Percentiles rank a stretch among this genome's conserved stretches.
These are phyloP conservation scores for Pilatotrama ljubarskyi DNA, from an alignment of 768 basidiomycete species.

Conservation along the genomic window DNA sequence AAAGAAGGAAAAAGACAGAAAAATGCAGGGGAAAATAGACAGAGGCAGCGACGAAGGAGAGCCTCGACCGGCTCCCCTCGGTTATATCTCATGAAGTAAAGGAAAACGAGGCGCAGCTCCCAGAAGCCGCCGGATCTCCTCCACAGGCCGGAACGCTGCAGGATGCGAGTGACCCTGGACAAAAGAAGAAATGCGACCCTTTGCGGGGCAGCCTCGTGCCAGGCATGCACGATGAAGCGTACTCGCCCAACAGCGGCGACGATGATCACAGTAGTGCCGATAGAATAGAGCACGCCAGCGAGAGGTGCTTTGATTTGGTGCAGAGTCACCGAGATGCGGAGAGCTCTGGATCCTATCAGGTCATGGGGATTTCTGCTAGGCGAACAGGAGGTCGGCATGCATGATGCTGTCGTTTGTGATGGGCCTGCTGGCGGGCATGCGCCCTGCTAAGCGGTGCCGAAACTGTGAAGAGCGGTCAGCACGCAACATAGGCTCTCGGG, in stretches of 20 bases:
- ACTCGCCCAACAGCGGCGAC: constrained; percentile 1
- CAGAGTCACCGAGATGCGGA: constrained; percentile 6
- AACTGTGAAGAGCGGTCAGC: constrained; percentile 13
- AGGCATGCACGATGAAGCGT: constrained; percentile 18
- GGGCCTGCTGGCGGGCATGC: constrained; percentile 21
- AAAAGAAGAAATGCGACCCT: constrained; percentile 18
- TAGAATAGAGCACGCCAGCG: constrained; percentile 10
- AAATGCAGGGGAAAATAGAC: not conserved
- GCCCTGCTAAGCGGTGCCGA: constrained; percentile 17
- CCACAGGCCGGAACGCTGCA: constrained; percentile 2
- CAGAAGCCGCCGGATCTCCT: constrained; percentile 18
- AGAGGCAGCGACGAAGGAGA: constrained; percentile 1
- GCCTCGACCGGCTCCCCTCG: constrained; percentile 15
- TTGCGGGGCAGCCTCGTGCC: constrained; percentile 20
- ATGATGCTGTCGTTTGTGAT: constrained; percentile 3
- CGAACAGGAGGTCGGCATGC: constrained; percentile 2
- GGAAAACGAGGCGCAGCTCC: constrained; percentile 13
- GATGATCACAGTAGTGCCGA: constrained; percentile 14
- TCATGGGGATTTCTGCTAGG: not conserved
- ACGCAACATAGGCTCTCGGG: not conserved
- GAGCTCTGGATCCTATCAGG: not conserved
- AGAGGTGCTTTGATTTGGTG: not conserved
- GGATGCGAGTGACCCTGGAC: constrained; percentile 16
- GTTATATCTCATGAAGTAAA: constrained; percentile 26
- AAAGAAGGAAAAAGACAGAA: constrained; percentile 3